Evolutionary conservation across 768 basidiomycete genomes (phyloP), one percentile per base, ranked within the genome.

Genomic region (Termitomyces sp.): DNA sequence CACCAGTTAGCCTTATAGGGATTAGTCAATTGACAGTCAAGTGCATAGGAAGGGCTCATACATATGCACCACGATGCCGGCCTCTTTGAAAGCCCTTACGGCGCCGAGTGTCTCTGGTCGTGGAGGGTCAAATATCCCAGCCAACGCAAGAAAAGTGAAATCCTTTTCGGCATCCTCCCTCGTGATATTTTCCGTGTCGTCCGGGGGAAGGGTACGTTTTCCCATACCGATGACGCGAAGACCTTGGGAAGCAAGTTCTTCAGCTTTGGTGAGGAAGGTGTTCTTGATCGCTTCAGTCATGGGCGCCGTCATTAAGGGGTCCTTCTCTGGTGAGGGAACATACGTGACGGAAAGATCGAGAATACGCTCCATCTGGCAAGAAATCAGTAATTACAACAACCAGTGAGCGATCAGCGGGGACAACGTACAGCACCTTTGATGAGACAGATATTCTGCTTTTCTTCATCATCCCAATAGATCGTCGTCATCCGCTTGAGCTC

Each of bases 61-160:
- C 73, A 76, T 76, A 43, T 74, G 72, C n/a, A 74, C 78, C 20
- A 76, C 74, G 49, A 83, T 78, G 16, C 81, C 80, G 44, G 82
- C 82, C 48, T 72, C 68, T 53, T 76, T 74, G 66, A 76, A 80
- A 35, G 76, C 73, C 39, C 74, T 68, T 9, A 84, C 81, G 32
- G 82, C 79, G 3, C 74, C 77, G 7, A 75, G 66, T 3, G 76
- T 78, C 58, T 83, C 79, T 2, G 79, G 80, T 36, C 82, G 73
- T 16, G 81, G 81, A 16, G 82, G 82, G 59, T 83, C 82, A 44
- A 74, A 76, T 54, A 84, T 78, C 43, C 81, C 83, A n/a, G 73
- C 75, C 7, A 83, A 69, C 6, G 76, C 81, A n/a, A 79, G 66
- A 64, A 85, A 80, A 4, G 67, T 71, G 50, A 82, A 74, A 32